Conservation (phyloP, 345 rosid species). For the Hevea brasiliensis region DNA sequence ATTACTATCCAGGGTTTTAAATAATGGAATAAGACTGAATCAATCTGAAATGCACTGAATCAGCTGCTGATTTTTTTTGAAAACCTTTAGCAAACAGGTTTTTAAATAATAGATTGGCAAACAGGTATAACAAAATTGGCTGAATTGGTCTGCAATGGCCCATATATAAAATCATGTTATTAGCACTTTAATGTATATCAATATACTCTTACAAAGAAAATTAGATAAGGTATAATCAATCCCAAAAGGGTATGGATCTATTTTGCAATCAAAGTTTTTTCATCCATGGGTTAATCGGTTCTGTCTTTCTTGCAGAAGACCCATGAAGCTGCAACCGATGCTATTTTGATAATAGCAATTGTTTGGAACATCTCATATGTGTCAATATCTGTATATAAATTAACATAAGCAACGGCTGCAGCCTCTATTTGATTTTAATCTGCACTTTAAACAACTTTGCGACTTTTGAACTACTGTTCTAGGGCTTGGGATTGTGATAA, state of each 20-base stretch:
- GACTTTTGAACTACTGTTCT: background rate
- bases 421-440: background rate
- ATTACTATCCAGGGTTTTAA: no score
- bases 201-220: background rate
- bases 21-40: no score
- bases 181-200: background rate
- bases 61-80: no score
- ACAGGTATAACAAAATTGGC: no score
- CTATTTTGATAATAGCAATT: background rate
- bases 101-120: no score
- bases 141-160: no score
- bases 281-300: background rate
- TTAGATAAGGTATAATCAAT: background rate
- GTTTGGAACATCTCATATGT: background rate
- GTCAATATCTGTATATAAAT: background rate
- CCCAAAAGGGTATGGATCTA: background rate
- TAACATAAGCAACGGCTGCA: background rate
- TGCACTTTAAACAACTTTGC: background rate
- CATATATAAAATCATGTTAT: no score
- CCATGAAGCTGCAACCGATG: background rate
- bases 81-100: no score
- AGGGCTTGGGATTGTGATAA: background rate
- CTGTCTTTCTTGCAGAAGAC: background rate
- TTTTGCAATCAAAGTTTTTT: background rate
- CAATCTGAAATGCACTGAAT: no score